Evolutionary conservation across 129 eudicot species (phyloP).

Genomic region (Tagetes erecta): DNA sequence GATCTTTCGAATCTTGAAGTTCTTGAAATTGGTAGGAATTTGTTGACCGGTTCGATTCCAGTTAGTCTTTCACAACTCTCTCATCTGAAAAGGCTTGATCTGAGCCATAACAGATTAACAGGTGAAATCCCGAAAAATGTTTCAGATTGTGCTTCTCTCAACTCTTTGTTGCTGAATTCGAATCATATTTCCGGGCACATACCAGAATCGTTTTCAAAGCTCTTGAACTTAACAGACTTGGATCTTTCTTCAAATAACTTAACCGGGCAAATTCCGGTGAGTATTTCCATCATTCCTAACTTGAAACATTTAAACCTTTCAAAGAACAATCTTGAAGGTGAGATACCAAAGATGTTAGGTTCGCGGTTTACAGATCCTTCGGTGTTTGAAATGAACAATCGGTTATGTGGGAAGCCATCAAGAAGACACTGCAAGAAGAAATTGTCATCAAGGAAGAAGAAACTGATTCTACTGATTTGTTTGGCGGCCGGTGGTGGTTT

Average conservation of each 20-base stretch:
- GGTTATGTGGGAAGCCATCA: slow-evolving; percentile 70
- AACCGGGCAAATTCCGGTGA: slow-evolving; percentile 57
- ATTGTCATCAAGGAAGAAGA: slow-evolving; percentile 41
- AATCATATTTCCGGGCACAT: slow-evolving; percentile 59
- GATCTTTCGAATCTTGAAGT: slow-evolving; percentile 58
- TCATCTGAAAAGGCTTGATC: slow-evolving; percentile 52
- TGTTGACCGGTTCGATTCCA: slow-evolving; percentile 57
- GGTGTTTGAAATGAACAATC: slow-evolving; percentile 49
- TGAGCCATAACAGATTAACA: slow-evolving; percentile 55
- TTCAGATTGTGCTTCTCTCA: slow-evolving; percentile 44
- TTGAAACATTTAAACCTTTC: slow-evolving; percentile 58
- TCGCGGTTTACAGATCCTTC: slow-evolving; percentile 60
- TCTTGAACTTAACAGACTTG: slow-evolving; percentile 46
- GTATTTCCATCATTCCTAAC: slow-evolving; percentile 45
- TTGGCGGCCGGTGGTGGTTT: slow-evolving; percentile 50
- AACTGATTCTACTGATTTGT: slow-evolving; percentile 52
- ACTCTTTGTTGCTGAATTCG: slow-evolving; percentile 47
- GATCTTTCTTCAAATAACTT: slow-evolving; percentile 60
- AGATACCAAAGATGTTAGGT: slow-evolving; percentile 57
- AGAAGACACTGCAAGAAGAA: slow-evolving; percentile 42
- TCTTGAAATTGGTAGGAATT: slow-evolving; percentile 59
- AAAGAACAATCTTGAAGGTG: slow-evolving; percentile 63
- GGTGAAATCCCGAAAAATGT: slow-evolving; percentile 64
- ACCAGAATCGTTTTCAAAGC: slow-evolving; percentile 48
- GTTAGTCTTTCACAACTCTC: slow-evolving; percentile 44